Base-by-base conservation (phyloP, 2,329 filamentous ascomycete genomes). In the Cladophialophora immunda region DNA sequence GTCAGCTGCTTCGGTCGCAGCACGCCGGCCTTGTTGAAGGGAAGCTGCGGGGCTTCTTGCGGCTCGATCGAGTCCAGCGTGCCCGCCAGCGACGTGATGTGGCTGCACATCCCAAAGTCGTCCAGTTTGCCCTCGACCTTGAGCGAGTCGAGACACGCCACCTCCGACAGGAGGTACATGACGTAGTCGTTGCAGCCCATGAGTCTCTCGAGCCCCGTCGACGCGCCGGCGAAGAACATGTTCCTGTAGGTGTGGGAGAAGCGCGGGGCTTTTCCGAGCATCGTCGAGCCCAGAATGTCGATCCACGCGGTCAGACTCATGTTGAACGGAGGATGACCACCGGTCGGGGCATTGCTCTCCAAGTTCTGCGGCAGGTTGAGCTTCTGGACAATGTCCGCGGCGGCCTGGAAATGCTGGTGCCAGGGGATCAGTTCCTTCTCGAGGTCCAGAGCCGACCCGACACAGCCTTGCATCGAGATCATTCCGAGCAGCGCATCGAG, bases 121-220 rank as follows among this genome's bases (percentile, higher is more conserved):
- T 97, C 92, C 73, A 85, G 73, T 82, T 95, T 93, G 73, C 91
- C 92, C 67, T 91, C 88, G 45, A 84, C 82, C 84, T 95, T 96
- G 70, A 97, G 87, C 3, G 92, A 91, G 78, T 98, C 95, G 61
- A 99, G 88, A 79, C 95, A 98, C 62, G 94, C 92, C 74, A 98
- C 97, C 81, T 99, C 95, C 1, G 93, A 97, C 77, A 99, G 97
- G 74, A 98, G 85, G 79, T 97, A 98, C 93, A 99, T 97, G 80
- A 98, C 91, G 25, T 90, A 89, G 80, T 99, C 95, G 71, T 98
- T 94, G 79, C 95, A 98, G 73, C 95, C 95, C 94, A 98, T 98
- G 59, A 98, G 86, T 82, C 97, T 93, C 61, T 91, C 89, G 41
- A 99, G 86, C 11, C 95, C 95, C 9, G 92, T 91, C 2, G 82